Percentiles rank a stretch among this genome's conserved stretches.
Evolutionary conservation across 2,329 filamentous ascomycete genomes (phyloP).

Genomic region (Fusarium zealandicum): DNA sequence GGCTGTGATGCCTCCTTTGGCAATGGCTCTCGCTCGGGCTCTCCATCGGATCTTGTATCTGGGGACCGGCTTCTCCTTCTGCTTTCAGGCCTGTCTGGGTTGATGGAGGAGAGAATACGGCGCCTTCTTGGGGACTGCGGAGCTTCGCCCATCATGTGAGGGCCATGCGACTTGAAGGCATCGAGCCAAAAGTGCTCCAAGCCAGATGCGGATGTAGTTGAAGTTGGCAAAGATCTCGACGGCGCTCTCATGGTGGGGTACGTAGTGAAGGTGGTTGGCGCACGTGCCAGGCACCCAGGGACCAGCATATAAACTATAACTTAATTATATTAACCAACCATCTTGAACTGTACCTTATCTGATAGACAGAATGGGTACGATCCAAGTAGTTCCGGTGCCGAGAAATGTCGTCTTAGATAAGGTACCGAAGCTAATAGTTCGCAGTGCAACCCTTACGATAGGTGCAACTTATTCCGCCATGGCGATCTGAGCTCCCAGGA

Average conservation of each 20-base stretch:
- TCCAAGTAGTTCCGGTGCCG: too few relatives aligned
- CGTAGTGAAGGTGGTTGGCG: neutral
- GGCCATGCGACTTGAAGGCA: slow-evolving; percentile 32
- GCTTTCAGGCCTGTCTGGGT: slow-evolving; percentile 38
- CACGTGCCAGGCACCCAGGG: too few relatives aligned
- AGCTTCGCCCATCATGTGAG: slow-evolving; percentile 45
- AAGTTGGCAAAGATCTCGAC: slow-evolving; percentile 1
- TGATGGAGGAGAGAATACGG: slow-evolving; percentile 59
- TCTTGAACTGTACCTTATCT: too few relatives aligned
- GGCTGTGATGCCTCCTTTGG: slow-evolving; percentile 10
- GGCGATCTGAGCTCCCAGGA: too few relatives aligned
- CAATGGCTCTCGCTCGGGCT: slow-evolving; percentile 9
- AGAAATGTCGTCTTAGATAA: too few relatives aligned
- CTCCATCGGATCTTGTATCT: slow-evolving; percentile 7
- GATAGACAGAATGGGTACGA: too few relatives aligned
- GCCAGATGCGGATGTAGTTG: neutral
- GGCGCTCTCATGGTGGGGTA: slow-evolving; percentile 14
- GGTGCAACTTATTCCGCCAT: too few relatives aligned
- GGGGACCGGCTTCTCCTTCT: slow-evolving; percentile 23
- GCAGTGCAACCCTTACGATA: too few relatives aligned
- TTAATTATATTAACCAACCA: too few relatives aligned
- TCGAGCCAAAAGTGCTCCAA: slow-evolving; percentile 15
- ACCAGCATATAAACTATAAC: too few relatives aligned
- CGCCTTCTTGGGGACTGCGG: slow-evolving; percentile 51
- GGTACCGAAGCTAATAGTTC: too few relatives aligned